Evolutionary conservation across 1,284 basidiomycete genomes (phyloP).

Genomic region (Trametes polyzona): DNA sequence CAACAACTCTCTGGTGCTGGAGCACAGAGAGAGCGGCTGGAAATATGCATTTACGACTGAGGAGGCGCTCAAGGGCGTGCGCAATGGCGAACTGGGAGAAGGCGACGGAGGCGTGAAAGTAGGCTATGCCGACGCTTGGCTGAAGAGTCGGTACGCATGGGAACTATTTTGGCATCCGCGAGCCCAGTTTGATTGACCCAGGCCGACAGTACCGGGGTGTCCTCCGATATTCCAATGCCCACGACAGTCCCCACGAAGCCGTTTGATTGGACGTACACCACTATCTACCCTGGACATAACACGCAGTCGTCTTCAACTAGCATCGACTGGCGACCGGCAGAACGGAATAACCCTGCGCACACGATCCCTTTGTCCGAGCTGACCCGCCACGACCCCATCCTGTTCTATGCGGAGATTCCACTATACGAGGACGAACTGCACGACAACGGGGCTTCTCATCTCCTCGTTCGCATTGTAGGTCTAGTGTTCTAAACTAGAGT

Average conservation of each 20-base stretch:
- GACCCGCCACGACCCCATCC: constrained; percentile 89
- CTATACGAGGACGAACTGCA: constrained; percentile 95
- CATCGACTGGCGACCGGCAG: constrained; percentile 54
- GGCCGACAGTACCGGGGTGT: constrained; percentile 59
- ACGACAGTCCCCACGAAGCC: constrained; percentile 78
- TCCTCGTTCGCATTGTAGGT: constrained; percentile 86
- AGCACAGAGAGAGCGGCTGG: constrained; percentile 65
- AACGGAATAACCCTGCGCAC: constrained; percentile 57
- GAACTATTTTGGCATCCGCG: not conserved
- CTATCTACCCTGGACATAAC: constrained; percentile 77
- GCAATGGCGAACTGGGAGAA: constrained; percentile 73
- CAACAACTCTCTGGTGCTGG: constrained; percentile 76
- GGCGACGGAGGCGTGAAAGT: constrained; percentile 93
- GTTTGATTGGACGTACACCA: constrained; percentile 99
- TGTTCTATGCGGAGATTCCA: constrained; percentile 93
- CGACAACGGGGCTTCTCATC: constrained; percentile 87
- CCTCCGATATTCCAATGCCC: constrained; percentile 70
- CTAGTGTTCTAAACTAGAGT: constrained; percentile 48
- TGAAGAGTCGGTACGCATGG: constrained; percentile 73
- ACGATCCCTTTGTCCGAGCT: constrained; percentile 82
- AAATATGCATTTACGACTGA: constrained; percentile 71
- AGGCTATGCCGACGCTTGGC: constrained; percentile 93
- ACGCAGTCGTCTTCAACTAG: constrained; percentile 26
- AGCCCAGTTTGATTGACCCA: constrained; percentile 11
- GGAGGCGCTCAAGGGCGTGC: constrained; percentile 76